These are phyloP conservation scores for Macrocybe gigantea DNA, from an alignment of 768 basidiomycete genomes.

Conservation along the genomic window DNA sequence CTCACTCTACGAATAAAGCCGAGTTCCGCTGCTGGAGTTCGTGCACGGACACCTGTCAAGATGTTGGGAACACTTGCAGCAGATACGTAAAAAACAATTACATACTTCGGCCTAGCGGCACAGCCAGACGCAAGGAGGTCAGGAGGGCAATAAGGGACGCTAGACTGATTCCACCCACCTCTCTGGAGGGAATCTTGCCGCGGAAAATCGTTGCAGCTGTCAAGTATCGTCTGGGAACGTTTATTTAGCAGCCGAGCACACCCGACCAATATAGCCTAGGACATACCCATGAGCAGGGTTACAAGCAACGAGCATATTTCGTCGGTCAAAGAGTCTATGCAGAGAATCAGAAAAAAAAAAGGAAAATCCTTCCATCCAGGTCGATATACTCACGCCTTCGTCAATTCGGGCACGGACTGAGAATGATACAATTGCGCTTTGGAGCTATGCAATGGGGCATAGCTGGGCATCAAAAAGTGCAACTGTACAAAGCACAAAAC, in stretches of 20 bases:
- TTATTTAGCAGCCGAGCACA: constrained; percentile 2
- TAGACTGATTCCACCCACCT: constrained; percentile 43
- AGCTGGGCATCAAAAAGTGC: constrained; percentile 95
- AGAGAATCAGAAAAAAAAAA: not conserved
- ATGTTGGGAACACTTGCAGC: constrained; percentile 20
- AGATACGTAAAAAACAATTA: constrained; percentile 16
- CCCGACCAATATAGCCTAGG: not conserved
- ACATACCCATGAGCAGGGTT: constrained; percentile 73
- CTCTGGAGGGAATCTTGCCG: constrained; percentile 73
- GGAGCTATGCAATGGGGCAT: constrained; percentile 80
- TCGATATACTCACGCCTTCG: constrained; percentile 50
- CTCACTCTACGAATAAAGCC: constrained; percentile 74
- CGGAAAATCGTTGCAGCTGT: constrained; percentile 88
- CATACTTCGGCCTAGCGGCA: constrained; percentile 40
- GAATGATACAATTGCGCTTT: constrained; percentile 57
- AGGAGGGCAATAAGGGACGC: constrained; percentile 19
- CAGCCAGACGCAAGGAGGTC: not conserved
- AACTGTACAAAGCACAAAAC: constrained; percentile 39
- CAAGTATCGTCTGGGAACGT: constrained; percentile 59
- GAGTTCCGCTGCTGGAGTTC: constrained; percentile 77
- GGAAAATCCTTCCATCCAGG: no score
- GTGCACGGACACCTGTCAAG: constrained; percentile 53
- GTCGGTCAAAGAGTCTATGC: constrained; percentile 69
- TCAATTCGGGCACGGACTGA: constrained; percentile 62
- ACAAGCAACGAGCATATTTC: constrained; percentile 76